These are phyloP conservation scores for Buxus sempervirens DNA, from an alignment of 164 flowering plant genomes.

Conservation along the genomic window DNA sequence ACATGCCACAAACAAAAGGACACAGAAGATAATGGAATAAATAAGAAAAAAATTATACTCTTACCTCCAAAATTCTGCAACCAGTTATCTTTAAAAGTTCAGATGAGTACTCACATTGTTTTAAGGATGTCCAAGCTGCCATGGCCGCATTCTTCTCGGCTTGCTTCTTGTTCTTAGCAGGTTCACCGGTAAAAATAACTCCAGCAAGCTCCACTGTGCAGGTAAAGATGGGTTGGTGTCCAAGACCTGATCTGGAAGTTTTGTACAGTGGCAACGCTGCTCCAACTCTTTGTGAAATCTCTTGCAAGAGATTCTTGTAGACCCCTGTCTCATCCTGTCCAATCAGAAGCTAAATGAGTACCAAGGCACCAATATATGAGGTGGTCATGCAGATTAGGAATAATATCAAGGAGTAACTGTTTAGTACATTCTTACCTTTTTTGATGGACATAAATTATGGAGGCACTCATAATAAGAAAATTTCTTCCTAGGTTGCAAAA, in stretches of 20 bases:
- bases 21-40: background rate
- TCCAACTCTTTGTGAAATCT: constrained; percentile 96
- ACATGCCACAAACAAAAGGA: background rate
- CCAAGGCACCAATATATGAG: background rate
- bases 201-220: constrained; percentile 90
- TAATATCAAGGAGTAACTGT: too few species aligned
- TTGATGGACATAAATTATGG: too few species aligned
- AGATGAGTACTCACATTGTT: constrained; percentile 58
- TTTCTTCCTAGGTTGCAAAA: too few species aligned
- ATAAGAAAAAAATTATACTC: background rate
- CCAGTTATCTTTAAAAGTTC: constrained; percentile 4
- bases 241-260: constrained; percentile 81
- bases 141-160: constrained; percentile 98
- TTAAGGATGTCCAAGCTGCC: constrained; percentile 95
- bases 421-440: too few species aligned
- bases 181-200: constrained; percentile 83
- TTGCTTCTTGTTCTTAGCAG: constrained; percentile 96
- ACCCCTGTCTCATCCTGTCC: constrained; percentile 96
- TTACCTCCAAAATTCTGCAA: background rate
- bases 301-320: constrained; percentile 94
- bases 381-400: background rate
- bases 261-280: constrained; percentile 85
- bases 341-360: constrained; percentile 15
- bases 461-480: too few species aligned
- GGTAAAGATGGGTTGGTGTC: constrained; percentile 89